A percentile compares a stretch with the other conserved stretches of the same genome.
phyloP scores from a whole-genome alignment of 345 rosid species.

The Litchi chinensis region DNA sequence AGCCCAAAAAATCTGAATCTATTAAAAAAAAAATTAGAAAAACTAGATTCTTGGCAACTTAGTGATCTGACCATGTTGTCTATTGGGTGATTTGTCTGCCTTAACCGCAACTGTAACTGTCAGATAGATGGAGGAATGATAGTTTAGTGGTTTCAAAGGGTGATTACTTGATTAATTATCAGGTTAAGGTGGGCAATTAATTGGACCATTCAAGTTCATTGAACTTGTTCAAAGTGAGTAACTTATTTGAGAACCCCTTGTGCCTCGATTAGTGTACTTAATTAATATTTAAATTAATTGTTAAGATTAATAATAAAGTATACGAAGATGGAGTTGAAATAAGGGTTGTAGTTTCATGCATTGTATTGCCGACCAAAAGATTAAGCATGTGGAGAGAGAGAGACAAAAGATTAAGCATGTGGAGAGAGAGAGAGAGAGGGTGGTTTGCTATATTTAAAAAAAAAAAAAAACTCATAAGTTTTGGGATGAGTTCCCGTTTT shows the following conservation, averaged over 20 bases:
- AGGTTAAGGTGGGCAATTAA: not conserved
- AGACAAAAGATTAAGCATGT: constrained; percentile 22
- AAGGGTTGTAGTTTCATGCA: constrained; percentile 29
- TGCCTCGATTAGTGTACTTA: constrained; percentile 28
- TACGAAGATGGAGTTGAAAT: not conserved
- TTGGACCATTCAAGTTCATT: constrained; percentile 28
- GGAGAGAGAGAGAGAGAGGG: not conserved
- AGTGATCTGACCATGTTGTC: constrained; percentile 24
- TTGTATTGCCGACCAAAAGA: constrained; percentile 31
- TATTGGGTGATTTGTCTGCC: constrained; percentile 10
- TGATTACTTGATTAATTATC: not conserved
- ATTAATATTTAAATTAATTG: not conserved
- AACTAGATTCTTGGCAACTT: constrained; percentile 36
- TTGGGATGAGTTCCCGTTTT: not conserved
- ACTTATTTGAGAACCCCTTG: not conserved
- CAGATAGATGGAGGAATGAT: not conserved
- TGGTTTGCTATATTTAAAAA: not conserved
- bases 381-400: constrained; percentile 23
- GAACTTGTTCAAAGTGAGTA: constrained; percentile 28
- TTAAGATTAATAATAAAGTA: not conserved
- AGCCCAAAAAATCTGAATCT: constrained; percentile 34
- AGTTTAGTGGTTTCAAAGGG: not conserved
- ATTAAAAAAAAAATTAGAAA: constrained; percentile 18
- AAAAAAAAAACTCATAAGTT: not conserved
- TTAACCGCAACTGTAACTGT: constrained; percentile 15